phyloP scores from a whole-genome alignment of 345 rosid species.

The Alliaria petiolata region DNA sequence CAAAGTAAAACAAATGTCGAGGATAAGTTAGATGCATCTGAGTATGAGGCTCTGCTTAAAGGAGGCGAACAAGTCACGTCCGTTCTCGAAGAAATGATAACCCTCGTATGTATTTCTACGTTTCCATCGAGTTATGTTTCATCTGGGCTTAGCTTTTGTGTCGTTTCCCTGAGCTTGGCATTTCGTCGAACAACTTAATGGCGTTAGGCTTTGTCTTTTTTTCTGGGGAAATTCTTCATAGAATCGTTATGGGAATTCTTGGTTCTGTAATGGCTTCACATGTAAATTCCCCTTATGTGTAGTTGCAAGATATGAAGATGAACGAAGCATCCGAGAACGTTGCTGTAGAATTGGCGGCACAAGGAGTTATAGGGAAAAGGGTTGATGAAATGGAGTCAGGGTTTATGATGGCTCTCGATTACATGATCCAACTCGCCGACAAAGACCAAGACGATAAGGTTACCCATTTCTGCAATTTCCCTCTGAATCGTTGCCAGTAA shows the following conservation, averaged over 20 bases:
- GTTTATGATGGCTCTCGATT: constrained; percentile 96
- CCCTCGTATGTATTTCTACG: constrained; percentile 43
- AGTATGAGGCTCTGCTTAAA: constrained; percentile 71
- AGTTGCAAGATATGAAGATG: constrained; percentile 88
- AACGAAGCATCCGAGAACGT: constrained; percentile 85
- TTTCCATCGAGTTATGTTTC: not conserved
- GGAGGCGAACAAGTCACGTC: constrained; percentile 96
- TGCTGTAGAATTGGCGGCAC: constrained; percentile 89
- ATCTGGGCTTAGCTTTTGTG: not conserved
- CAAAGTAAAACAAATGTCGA: constrained; percentile 18
- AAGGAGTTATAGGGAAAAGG: constrained; percentile 89
- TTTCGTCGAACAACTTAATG: constrained; percentile 28
- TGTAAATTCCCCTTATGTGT: constrained; percentile 4
- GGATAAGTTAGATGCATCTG: constrained; percentile 43
- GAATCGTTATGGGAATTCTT: not conserved
- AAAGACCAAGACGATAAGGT: constrained; percentile 87
- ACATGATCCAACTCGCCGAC: constrained; percentile 84
- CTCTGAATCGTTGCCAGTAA: not conserved
- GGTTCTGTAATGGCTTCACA: not conserved
- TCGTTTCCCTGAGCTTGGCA: constrained; percentile 3
- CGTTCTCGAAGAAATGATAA: constrained; percentile 83
- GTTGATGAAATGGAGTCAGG: constrained; percentile 94
- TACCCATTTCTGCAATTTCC: not conserved
- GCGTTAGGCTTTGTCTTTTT: not conserved
- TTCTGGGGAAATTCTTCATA: not conserved